A percentile compares a stretch with the other conserved stretches of the same genome.
Evolutionary conservation across 2,329 filamentous ascomycete genomes (phyloP).

Genomic region (Stemphylium beticola): DNA sequence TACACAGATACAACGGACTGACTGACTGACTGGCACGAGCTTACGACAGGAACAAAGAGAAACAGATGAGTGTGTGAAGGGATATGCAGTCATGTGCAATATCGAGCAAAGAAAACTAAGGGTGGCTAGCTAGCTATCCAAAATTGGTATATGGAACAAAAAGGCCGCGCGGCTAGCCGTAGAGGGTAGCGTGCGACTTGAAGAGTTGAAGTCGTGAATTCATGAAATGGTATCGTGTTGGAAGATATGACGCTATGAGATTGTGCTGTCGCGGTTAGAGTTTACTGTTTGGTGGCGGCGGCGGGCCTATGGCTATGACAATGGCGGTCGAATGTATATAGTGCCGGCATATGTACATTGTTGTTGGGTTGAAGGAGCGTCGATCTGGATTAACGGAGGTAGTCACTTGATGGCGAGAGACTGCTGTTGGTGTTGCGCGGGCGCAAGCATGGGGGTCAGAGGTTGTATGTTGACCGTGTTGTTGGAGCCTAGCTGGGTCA

Average conservation of each 20-base stretch:
- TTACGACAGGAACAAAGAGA: constrained; percentile 7
- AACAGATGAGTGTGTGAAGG: neutral
- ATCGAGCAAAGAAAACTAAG: constrained; percentile 3
- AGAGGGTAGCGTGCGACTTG: neutral
- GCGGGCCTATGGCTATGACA: neutral
- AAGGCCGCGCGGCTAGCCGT: neutral
- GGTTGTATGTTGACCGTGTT: constrained; percentile 19
- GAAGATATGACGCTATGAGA: neutral
- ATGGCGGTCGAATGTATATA: constrained; percentile 2
- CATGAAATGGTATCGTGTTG: constrained; percentile 5
- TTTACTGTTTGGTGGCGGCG: neutral
- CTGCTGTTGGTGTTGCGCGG: constrained; percentile 12
- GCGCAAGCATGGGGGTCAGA: constrained; percentile 11
- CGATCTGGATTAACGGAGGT: neutral
- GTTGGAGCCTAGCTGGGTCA: constrained; percentile 17
- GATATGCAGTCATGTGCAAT: constrained; percentile 9
- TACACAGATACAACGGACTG: neutral
- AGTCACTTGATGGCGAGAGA: constrained; percentile 11
- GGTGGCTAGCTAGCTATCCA: constrained; percentile 1
- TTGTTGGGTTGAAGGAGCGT: neutral
- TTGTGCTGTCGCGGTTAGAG: constrained; percentile 7
- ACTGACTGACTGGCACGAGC: neutral
- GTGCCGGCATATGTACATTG: constrained; percentile 15
- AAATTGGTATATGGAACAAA: constrained; percentile 1
- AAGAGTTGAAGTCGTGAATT: neutral